phyloP scores from a whole-genome alignment of 2,329 filamentous ascomycete species.

The Beauveria rudraprayagi region DNA sequence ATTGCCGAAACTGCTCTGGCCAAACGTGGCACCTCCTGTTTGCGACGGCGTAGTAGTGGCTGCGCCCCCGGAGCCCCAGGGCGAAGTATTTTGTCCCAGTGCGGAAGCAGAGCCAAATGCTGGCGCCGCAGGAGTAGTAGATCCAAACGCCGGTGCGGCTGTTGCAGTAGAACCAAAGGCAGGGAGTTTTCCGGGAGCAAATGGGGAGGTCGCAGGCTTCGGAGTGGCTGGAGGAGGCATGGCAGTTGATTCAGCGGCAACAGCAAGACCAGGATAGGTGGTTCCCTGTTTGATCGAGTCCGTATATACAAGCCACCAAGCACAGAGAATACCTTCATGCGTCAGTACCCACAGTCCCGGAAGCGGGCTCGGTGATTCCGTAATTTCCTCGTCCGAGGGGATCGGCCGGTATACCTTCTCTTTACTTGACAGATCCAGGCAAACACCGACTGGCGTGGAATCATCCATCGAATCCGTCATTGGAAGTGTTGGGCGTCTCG shows the following conservation, averaged over 20 bases:
- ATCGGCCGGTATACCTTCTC: conserved; percentile 75
- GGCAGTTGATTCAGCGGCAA: conserved; percentile 27
- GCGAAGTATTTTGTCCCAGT: conserved; percentile 43
- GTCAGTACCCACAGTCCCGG: conserved; percentile 82
- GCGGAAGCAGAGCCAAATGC: conserved; percentile 40
- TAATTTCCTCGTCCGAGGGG: conserved; percentile 65
- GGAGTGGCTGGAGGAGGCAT: conserved; percentile 20
- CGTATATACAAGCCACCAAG: conserved; percentile 89
- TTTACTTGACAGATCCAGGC: conserved; percentile 74
- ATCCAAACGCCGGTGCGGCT: conserved; percentile 35
- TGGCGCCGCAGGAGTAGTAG: conserved; percentile 27
- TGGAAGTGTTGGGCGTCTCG: conserved; percentile 66
- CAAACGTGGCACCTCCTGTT: conserved; percentile 33
- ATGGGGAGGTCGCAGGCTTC: conserved; percentile 10
- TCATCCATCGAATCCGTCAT: conserved; percentile 50
- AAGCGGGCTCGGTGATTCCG: conserved; percentile 70
- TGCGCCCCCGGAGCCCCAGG: conserved; percentile 35
- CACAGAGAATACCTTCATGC: conserved; percentile 74
- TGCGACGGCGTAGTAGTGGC: conserved; percentile 23
- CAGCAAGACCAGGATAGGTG: conserved; percentile 62
- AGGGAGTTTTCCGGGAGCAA: conserved; percentile 24
- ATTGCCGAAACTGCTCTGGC: conserved; percentile 36
- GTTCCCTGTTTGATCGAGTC: conserved; percentile 71
- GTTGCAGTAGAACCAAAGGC: conserved; percentile 26
- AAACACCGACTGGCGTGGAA: conserved; percentile 74